Evolutionary conservation across 768 basidiomycete genomes (phyloP), one percentile per base, ranked within the genome.

Genomic region (Rhodotorula sphaerocarpa): DNA sequence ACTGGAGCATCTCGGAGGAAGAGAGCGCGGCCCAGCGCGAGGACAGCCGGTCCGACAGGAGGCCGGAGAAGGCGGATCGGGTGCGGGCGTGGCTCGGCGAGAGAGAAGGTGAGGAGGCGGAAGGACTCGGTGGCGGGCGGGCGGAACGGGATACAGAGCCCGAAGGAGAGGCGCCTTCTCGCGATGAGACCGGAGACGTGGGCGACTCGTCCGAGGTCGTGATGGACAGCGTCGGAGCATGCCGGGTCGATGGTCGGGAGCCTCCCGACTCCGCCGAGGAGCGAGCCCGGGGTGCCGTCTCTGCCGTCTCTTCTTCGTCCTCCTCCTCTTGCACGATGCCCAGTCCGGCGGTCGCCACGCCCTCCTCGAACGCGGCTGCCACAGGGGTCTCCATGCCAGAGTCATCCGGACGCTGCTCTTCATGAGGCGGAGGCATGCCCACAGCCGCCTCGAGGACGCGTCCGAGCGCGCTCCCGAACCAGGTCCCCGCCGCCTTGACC

Each of bases 381-480:
- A 53, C 66, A 50, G 63, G 55, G 28, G 30, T 12, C n/a, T 46
- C 28, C 12, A n/a, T 25, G 23, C 27, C 58, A 23, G 31, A 30
- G 10, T 15, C 55, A 10, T 16, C 7, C 12, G 44, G n/a, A 21
- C 51, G 23, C 16, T 56, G 50, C 3, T 53, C 50, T 3, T 6
- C n/a, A 0, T 33, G 25, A n/a, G 61, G 57, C 11, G 41, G 47
- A 23, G 52, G 63, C 44, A 59, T 47, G 3, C 63, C 63, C 5
- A 65, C 63, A 0, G 63, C 58, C 2, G 50, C 58, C n/a, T 65
- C 67, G 30, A 65, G 34, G 2, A 65, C 59, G 11, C 60, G 50
- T 9, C 67, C 67, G 25, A 69, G 50, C 28, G 48, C 33, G 30
- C 45, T 44, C 15, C 63, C 60, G 31, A 69, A 34, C 67, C 67